A percentile compares a stretch with the other conserved stretches of the same genome.
Conservation (phyloP, 208 protist species). For the Acanthamoeba sp. region DNA sequence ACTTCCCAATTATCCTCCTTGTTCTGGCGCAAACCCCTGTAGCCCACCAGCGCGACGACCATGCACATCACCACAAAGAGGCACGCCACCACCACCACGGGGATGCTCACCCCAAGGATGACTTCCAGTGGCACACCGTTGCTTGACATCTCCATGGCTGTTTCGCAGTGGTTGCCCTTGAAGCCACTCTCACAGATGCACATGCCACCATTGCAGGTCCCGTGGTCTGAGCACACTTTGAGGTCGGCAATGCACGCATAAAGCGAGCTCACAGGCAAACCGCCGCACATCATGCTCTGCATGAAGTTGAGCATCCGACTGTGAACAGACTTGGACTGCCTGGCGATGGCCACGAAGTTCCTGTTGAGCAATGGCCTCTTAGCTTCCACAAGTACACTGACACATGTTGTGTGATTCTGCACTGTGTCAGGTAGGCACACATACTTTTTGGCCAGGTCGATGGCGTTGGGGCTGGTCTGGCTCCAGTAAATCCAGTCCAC, state of each 20-base stretch:
- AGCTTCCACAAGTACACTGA: too few species aligned
- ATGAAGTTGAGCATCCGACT: not conserved
- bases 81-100: not conserved
- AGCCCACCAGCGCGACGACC: not conserved
- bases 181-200: not conserved
- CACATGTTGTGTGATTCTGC: too few species aligned
- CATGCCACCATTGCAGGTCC: not conserved
- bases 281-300: not conserved
- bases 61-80: not conserved
- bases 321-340: not conserved
- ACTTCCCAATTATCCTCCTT: conserved; percentile 46
- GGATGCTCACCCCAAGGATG: not conserved
- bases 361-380: too few species aligned
- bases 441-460: not conserved
- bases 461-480: not conserved
- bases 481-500: conserved; percentile 38
- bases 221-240: conserved; percentile 28
- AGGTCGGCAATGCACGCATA: not conserved
- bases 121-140: not conserved
- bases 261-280: not conserved
- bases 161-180: not conserved
- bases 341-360: not conserved
- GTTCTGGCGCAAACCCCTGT: not conserved
- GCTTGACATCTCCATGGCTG: not conserved
- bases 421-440: too few species aligned